Evolutionary conservation across 1,284 basidiomycete species (phyloP).

Genomic region (Ganoderma lingzhi): DNA sequence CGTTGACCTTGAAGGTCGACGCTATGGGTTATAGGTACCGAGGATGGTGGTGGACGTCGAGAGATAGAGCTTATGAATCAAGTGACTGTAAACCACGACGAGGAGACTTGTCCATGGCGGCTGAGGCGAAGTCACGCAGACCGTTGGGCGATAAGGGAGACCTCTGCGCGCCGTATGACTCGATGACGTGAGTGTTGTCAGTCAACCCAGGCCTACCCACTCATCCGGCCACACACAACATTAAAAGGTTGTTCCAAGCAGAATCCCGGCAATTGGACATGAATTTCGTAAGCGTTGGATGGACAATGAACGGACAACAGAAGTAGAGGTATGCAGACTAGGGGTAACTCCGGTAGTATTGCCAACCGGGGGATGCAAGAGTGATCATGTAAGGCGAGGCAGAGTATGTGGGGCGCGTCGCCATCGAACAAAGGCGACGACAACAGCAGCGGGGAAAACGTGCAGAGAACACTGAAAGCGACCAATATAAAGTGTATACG

Average conservation of each 20-base stretch:
- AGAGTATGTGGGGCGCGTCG: slow-evolving; percentile 18
- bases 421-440: slow-evolving; percentile 29
- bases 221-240: background rate
- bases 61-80: slow-evolving; percentile 5
- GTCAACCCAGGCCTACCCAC: no score
- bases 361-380: slow-evolving; percentile 34
- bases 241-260: slow-evolving; percentile 13
- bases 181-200: no score
- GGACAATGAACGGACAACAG: slow-evolving; percentile 31
- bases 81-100: background rate
- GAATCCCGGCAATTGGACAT: slow-evolving; percentile 36
- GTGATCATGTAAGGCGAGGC: slow-evolving; percentile 2
- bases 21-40: background rate
- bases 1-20: background rate
- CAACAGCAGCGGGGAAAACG: slow-evolving; percentile 31
- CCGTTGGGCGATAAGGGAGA: background rate
- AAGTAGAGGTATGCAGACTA: slow-evolving; percentile 42
- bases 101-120: background rate
- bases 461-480: slow-evolving; percentile 42
- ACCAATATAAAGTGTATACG: slow-evolving; percentile 46
- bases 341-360: slow-evolving; percentile 43
- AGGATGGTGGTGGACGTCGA: background rate
- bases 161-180: background rate
- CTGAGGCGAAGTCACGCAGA: background rate
- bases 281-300: slow-evolving; percentile 36